Conservation (phyloP, 225 moss, liverwort and hornwort genomes). For the Pseudisothecium myosuroides region DNA sequence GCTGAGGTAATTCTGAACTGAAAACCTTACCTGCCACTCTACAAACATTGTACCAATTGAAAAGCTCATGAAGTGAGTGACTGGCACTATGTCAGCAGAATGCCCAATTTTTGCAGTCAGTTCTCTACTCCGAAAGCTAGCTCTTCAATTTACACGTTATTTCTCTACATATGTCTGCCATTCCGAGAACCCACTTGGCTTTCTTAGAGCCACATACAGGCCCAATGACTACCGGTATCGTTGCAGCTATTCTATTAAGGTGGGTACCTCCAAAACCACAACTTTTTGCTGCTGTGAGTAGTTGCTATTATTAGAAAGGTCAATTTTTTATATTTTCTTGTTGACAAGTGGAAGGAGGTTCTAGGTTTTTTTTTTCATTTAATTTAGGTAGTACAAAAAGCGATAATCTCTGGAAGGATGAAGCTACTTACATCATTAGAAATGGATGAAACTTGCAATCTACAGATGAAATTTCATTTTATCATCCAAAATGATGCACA, state of each 20-base stretch:
- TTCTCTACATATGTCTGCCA: too few relatives aligned
- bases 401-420: too few relatives aligned
- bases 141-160: not conserved
- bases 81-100: not conserved
- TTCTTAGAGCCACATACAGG: not conserved
- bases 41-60: not conserved
- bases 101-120: not conserved
- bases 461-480: too few relatives aligned
- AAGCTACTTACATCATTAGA: too few relatives aligned
- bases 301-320: not conserved
- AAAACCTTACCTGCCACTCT: not conserved
- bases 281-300: not conserved
- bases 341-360: not conserved
- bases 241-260: not conserved
- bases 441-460: too few relatives aligned
- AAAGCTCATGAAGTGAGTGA: not conserved
- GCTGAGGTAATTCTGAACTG: too few relatives aligned
- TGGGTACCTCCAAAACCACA: fast-evolving
- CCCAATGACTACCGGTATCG: not conserved
- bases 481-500: too few relatives aligned
- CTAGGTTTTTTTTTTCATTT: too few relatives aligned
- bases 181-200: too few relatives aligned
- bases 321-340: not conserved
- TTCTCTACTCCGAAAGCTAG: not conserved
- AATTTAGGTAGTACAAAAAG: too few relatives aligned